Evolutionary conservation across 495 filamentous ascomycete genomes (phyloP).

Genomic region (Annulohypoxylon nitens): DNA sequence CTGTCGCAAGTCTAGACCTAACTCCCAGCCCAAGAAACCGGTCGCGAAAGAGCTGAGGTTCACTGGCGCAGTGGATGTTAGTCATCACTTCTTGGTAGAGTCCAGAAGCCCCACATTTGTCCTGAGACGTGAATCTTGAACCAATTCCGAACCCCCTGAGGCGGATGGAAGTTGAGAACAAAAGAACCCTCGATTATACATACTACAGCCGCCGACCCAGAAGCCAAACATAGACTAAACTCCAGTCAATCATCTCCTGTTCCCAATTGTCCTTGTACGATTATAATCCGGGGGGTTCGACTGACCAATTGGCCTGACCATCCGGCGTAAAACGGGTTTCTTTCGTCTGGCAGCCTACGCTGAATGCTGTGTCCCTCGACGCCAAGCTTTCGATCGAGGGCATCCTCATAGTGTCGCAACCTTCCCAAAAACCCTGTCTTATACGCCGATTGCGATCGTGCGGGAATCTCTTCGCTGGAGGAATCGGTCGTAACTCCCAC

Average conservation of each 20-base stretch:
- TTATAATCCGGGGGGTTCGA: constrained; percentile 19
- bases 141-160: background rate
- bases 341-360: constrained; percentile 64
- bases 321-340: constrained; percentile 52
- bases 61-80: constrained; percentile 39
- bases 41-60: constrained; percentile 68
- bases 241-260: constrained; percentile 2
- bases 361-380: constrained; percentile 67
- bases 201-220: constrained; percentile 64
- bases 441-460: background rate
- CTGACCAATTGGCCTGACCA: constrained; percentile 53
- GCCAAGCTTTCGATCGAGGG: constrained; percentile 66
- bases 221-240: constrained; percentile 44
- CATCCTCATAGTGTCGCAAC: constrained; percentile 59
- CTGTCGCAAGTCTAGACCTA: constrained; percentile 63
- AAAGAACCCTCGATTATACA: background rate
- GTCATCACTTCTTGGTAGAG: background rate
- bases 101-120: background rate
- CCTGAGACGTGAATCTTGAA: no score
- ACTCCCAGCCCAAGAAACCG: constrained; percentile 63
- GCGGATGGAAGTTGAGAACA: background rate
- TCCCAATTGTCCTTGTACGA: background rate
- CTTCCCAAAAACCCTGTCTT: constrained; percentile 24
- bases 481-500: constrained; percentile 21
- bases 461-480: constrained; percentile 27